phyloP scores from a whole-genome alignment of 306 rosid species.

The Morella rubra region DNA sequence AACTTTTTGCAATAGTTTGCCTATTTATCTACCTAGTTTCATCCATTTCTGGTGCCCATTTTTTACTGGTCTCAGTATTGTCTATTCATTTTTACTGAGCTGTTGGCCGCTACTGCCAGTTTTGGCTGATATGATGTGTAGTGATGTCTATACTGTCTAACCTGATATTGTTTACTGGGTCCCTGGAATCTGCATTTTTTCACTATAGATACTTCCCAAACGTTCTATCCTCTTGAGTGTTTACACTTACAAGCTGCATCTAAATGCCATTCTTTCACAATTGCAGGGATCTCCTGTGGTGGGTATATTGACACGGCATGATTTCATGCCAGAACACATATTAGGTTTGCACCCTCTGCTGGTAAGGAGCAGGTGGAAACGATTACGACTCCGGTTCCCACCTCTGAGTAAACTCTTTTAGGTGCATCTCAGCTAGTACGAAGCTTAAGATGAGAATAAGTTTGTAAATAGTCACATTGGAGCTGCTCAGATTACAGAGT shows the following conservation, averaged over 20 bases:
- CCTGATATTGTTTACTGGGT: background rate
- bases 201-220: background rate
- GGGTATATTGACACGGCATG: conserved; percentile 86
- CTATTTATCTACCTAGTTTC: background rate
- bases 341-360: conserved; percentile 69
- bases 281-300: conserved; percentile 81
- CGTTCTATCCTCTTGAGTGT: conserved; percentile 2
- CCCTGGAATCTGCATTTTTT: background rate
- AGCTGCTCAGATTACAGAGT: conserved; percentile 22
- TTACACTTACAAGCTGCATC: conserved; percentile 18
- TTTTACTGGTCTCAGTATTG: background rate
- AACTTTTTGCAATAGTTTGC: background rate
- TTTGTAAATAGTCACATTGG: conserved; percentile 17
- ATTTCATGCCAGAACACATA: conserved; percentile 87
- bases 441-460: conserved; percentile 3
- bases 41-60: background rate
- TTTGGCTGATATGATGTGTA: background rate
- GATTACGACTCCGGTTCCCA: conserved; percentile 52
- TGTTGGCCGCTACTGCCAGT: background rate
- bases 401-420: conserved; percentile 22
- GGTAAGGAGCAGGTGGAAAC: conserved; percentile 67
- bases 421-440: conserved; percentile 21
- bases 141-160: background rate
- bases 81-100: background rate
- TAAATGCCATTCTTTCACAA: conserved; percentile 8